These are phyloP conservation scores for Talaromyces marneffei DNA, from an alignment of 2,329 filamentous ascomycete genomes.

Conservation along the genomic window DNA sequence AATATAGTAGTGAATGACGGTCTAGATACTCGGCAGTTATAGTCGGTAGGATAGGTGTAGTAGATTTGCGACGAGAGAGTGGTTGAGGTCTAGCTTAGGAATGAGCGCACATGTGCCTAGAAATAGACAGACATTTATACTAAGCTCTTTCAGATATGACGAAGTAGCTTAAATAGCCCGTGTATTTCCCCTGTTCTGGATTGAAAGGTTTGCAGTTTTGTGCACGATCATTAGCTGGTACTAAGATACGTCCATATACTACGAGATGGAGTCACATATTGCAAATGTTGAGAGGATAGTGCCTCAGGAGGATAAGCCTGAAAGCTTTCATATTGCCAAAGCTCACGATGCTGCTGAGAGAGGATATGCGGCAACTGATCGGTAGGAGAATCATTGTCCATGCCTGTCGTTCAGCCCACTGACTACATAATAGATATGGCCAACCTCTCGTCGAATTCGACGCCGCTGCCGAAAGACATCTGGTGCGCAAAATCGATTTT, in stretches of 20 bases:
- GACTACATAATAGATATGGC: constrained; percentile 39
- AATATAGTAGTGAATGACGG: not conserved
- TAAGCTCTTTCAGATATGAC: not conserved
- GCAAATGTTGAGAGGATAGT: not conserved
- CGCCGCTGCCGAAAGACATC: constrained; percentile 49
- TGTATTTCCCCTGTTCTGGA: not conserved
- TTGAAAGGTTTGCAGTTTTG: not conserved
- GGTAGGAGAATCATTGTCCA: constrained; percentile 25
- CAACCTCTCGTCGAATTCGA: constrained; percentile 51
- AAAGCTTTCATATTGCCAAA: constrained; percentile 1
- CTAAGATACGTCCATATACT: not conserved
- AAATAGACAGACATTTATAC: not conserved
- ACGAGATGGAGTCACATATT: not conserved
- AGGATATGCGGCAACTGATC: constrained; percentile 46
- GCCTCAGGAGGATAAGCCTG: not conserved
- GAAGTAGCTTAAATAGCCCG: not conserved
- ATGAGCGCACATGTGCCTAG: not conserved
- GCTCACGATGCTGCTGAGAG: constrained; percentile 38
- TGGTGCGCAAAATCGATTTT: constrained; percentile 61
- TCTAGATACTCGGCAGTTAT: not conserved
- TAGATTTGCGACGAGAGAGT: not conserved
- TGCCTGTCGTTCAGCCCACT: not conserved
- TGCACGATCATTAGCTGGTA: not conserved
- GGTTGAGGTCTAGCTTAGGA: not conserved
- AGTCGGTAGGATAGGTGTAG: not conserved